Evolutionary conservation across 805 yeast genomes (phyloP).

Genomic region (Lipomyces kockii): DNA sequence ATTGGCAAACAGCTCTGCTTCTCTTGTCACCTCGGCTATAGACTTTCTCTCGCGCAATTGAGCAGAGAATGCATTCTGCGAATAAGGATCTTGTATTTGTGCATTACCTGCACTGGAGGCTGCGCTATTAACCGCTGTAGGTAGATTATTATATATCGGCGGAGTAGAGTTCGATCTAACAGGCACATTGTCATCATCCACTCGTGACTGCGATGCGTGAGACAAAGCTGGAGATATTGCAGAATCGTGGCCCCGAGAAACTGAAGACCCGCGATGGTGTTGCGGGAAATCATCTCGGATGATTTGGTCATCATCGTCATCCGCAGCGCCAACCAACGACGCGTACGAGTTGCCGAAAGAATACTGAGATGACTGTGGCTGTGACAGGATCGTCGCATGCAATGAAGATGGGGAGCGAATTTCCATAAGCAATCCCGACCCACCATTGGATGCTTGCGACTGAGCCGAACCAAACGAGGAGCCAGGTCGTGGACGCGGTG

Average conservation of each 20-base stretch:
- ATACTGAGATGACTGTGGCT: constrained; percentile 2
- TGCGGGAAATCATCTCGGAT: constrained; percentile 12
- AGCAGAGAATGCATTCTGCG: constrained; percentile 15
- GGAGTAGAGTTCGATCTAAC: constrained; percentile 20
- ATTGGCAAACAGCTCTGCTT: constrained; percentile 41
- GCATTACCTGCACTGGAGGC: constrained; percentile 11
- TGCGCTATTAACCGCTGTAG: constrained; percentile 1
- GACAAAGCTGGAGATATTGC: constrained; percentile 29
- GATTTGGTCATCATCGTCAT: constrained; percentile 17
- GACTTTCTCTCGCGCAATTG: constrained; percentile 21
- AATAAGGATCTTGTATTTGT: constrained; percentile 16
- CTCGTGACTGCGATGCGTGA: constrained; percentile 22
- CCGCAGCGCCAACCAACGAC: constrained; percentile 13
- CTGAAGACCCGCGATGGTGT: constrained; percentile 3
- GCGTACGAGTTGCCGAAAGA: constrained; percentile 26
- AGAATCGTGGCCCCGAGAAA: constrained; percentile 9
- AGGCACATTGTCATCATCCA: constrained; percentile 18
- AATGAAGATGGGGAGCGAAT: constrained; percentile 25
- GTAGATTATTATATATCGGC: constrained; percentile 20
- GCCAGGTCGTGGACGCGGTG: constrained; percentile 23
- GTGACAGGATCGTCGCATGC: constrained; percentile 9
- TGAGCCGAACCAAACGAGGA: constrained; percentile 27
- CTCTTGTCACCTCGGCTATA: constrained; percentile 44
- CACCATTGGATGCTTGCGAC: constrained; percentile 3
- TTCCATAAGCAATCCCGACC: constrained; percentile 18